Conservation (phyloP, 129 eudicot genomes). For the Arctium lappa region DNA sequence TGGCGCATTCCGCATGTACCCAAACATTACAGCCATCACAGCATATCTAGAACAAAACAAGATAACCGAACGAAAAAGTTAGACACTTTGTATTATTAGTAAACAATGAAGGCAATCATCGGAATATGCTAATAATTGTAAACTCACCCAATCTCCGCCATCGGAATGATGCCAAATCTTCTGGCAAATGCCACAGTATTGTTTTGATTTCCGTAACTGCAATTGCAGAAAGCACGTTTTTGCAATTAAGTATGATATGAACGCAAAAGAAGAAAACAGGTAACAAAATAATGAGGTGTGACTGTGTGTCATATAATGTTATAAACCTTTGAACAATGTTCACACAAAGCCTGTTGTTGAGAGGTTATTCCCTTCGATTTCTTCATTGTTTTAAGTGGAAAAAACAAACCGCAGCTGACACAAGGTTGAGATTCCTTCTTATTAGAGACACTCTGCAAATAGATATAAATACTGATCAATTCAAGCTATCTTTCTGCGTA, state of each 20-base stretch:
- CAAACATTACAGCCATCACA: constrained; percentile 99
- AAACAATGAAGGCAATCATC: background rate
- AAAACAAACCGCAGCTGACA: constrained; percentile 51
- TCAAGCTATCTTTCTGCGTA: background rate
- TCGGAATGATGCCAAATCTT: constrained; percentile 98
- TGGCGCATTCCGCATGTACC: constrained; percentile 93
- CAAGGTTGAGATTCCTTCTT: constrained; percentile 49
- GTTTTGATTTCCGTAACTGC: constrained; percentile 79
- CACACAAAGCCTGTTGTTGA: constrained; percentile 38
- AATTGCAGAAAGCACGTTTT: background rate
- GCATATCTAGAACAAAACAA: constrained; percentile 52
- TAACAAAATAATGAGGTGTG: background rate
- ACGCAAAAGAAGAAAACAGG: background rate
- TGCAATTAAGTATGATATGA: background rate
- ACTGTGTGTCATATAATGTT: constrained; percentile 3
- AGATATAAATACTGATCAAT: background rate
- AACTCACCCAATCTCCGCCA: constrained; percentile 88
- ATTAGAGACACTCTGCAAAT: constrained; percentile 39
- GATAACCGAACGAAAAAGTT: background rate
- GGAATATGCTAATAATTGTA: constrained; percentile 6
- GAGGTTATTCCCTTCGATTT: constrained; percentile 38
- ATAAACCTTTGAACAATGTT: constrained; percentile 66
- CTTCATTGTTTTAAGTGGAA: constrained; percentile 43
- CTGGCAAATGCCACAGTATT: constrained; percentile 89
- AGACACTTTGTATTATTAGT: background rate